Percentiles rank a stretch among this genome's conserved stretches.
These are phyloP conservation scores for Phaeosphaeriaceae sp. DNA, from an alignment of 2,329 filamentous ascomycete species.

Conservation along the genomic window DNA sequence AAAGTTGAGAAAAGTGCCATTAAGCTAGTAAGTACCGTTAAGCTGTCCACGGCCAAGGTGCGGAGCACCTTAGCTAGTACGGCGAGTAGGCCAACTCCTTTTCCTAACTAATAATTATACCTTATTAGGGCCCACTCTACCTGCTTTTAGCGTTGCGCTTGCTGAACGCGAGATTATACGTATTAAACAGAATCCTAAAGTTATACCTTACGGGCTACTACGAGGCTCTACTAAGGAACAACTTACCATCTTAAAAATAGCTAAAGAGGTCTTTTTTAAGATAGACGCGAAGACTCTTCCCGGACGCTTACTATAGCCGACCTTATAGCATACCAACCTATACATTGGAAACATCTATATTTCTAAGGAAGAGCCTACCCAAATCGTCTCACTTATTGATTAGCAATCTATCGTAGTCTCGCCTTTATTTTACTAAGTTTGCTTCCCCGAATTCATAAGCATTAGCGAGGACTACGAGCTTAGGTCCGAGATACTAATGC, in stretches of 20 bases:
- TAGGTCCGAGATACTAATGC: conserved; percentile 5
- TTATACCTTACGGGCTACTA: no score
- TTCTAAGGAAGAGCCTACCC: conserved; percentile 22
- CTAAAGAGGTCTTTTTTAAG: conserved; percentile 17
- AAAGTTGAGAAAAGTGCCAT: no score
- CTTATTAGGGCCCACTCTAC: no score
- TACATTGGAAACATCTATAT: conserved; percentile 47
- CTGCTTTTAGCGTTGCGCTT: no score
- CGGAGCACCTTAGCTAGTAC: no score
- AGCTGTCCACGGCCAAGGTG: no score
- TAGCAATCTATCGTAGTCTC: conserved; percentile 32
- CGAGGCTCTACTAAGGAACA: no score
- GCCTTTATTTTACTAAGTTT: conserved; percentile 22
- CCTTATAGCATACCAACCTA: conserved; percentile 44
- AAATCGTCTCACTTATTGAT: conserved; percentile 29
- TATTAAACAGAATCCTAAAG: no score
- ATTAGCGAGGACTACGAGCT: conserved; percentile 19
- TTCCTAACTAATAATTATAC: no score
- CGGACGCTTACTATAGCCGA: conserved; percentile 5
- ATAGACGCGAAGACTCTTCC: conserved; percentile 10
- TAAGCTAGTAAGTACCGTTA: no score
- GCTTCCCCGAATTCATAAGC: conserved; percentile 22
- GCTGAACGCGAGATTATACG: no score
- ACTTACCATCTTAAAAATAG: conserved; percentile 11
- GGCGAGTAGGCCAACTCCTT: no score